These are phyloP conservation scores for Phytophthora crassamura DNA, from an alignment of 352 stramenopile species.

Conservation along the genomic window DNA sequence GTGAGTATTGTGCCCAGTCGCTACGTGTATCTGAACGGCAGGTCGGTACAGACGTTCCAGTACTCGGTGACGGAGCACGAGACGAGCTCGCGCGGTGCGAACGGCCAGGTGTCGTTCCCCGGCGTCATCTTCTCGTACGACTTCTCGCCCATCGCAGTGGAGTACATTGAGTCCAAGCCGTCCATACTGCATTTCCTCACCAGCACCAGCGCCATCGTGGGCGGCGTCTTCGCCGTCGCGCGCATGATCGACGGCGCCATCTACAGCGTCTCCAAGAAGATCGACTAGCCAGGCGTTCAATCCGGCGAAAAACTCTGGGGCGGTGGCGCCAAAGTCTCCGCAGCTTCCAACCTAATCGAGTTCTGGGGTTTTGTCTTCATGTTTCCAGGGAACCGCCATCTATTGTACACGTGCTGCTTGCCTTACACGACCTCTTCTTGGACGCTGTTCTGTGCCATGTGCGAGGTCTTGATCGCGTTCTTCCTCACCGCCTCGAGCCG, in stretches of 20 bases:
- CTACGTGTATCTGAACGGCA: slow-evolving; percentile 84
- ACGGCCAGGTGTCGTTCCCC: slow-evolving; percentile 74
- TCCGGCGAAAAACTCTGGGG: slow-evolving; percentile 7
- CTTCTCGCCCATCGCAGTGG: slow-evolving; percentile 89
- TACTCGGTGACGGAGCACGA: slow-evolving; percentile 91
- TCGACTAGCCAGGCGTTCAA: slow-evolving; percentile 60
- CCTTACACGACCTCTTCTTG: slow-evolving; percentile 35
- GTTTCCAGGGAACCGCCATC: slow-evolving; percentile 9
- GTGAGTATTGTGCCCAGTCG: slow-evolving; percentile 85
- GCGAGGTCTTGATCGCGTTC: slow-evolving; percentile 12
- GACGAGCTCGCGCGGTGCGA: slow-evolving; percentile 45
- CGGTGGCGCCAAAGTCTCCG: slow-evolving; percentile 16
- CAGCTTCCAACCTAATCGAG: slow-evolving; percentile 25
- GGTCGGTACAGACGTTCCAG: slow-evolving; percentile 78
- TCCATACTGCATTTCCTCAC: slow-evolving; percentile 89
- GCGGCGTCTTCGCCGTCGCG: slow-evolving; percentile 86
- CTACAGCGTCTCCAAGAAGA: slow-evolving; percentile 91
- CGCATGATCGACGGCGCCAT: slow-evolving; percentile 88
- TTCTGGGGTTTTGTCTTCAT: slow-evolving; percentile 33
- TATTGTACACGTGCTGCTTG: slow-evolving; percentile 39
- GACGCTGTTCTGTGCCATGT: slow-evolving; percentile 13
- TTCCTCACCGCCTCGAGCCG: slow-evolving; percentile 39
- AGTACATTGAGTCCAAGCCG: slow-evolving; percentile 88
- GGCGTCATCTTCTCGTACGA: slow-evolving; percentile 91
- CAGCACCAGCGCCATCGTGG: slow-evolving; percentile 88